These are phyloP conservation scores for Chiua virens DNA, from an alignment of 768 basidiomycete species.

Conservation along the genomic window DNA sequence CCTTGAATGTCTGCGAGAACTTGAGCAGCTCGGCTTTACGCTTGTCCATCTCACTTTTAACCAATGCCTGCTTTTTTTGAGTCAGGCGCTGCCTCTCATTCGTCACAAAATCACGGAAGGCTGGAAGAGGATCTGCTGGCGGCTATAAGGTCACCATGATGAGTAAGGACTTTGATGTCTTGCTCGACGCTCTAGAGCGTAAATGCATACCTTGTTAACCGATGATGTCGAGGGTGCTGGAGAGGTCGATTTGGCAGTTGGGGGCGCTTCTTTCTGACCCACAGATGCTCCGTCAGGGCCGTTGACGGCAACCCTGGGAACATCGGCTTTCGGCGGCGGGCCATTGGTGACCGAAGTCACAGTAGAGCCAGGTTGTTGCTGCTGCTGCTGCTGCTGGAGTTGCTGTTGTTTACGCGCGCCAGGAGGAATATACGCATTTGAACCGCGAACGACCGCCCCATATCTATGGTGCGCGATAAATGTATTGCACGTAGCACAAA, in stretches of 20 bases:
- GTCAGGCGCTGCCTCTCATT: conserved; percentile 88
- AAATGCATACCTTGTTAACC: conserved; percentile 49
- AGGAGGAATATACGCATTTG: conserved; percentile 93
- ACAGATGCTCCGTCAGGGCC: conserved; percentile 69
- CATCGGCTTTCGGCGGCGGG: conserved; percentile 39
- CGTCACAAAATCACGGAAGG: conserved; percentile 91
- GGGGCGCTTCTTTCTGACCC: conserved; percentile 40
- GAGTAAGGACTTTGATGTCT: conserved; percentile 4
- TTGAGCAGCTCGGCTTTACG: conserved; percentile 90
- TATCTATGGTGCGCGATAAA: conserved; percentile 54
- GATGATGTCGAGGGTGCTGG: conserved; percentile 51
- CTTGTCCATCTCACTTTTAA: conserved; percentile 93
- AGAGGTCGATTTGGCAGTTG: conserved; percentile 62
- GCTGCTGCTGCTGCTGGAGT: conserved; percentile 29
- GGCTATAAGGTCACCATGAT: conserved; percentile 40
- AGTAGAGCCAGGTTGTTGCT: conserved; percentile 17
- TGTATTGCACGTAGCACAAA: conserved; percentile 15
- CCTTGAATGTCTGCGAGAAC: conserved; percentile 95
- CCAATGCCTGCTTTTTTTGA: conserved; percentile 85
- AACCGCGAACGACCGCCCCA: conserved; percentile 84
- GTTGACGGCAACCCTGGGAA: conserved; percentile 76
- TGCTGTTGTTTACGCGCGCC: conserved; percentile 69
- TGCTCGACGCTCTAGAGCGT: not conserved
- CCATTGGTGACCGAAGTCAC: conserved; percentile 31
- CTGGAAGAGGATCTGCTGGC: conserved; percentile 73